Conservation (phyloP, 2,329 filamentous ascomycete species). For the Beauveria australis region DNA sequence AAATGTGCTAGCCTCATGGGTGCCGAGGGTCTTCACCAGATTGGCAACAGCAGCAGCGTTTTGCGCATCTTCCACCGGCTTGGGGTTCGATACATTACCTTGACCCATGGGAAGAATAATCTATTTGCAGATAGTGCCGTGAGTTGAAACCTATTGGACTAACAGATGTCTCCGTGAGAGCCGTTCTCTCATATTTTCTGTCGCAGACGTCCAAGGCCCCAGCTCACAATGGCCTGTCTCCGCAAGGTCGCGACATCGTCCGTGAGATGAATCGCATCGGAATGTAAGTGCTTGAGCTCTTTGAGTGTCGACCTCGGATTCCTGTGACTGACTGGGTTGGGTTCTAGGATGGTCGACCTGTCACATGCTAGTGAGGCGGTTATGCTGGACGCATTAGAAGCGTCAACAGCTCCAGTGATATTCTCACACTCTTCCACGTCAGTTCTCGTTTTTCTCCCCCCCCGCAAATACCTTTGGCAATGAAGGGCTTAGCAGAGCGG, state of each 20-base stretch:
- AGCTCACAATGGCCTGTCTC: slow-evolving; percentile 58
- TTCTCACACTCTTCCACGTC: slow-evolving; percentile 11
- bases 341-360: slow-evolving; percentile 11
- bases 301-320: neutral
- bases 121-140: slow-evolving; percentile 11
- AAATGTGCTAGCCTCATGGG: slow-evolving; percentile 38
- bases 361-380: slow-evolving; percentile 8
- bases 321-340: too few relatives aligned
- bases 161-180: neutral
- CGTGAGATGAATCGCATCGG: slow-evolving; percentile 81
- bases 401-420: slow-evolving; percentile 8
- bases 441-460: neutral
- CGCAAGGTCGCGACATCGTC: slow-evolving; percentile 37
- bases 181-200: neutral
- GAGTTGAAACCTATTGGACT: neutral
- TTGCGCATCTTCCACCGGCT: neutral
- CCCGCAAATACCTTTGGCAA: too few relatives aligned
- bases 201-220: slow-evolving; percentile 38
- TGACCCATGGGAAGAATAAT: slow-evolving; percentile 8
- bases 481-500: too few relatives aligned
- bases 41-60: slow-evolving; percentile 36
- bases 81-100: neutral
- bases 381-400: neutral
- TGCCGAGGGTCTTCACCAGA: neutral
- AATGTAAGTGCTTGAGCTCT: slow-evolving; percentile 38